phyloP scores from a whole-genome alignment of 2,329 filamentous ascomycete genomes.

The Neofusicoccum laricinum region DNA sequence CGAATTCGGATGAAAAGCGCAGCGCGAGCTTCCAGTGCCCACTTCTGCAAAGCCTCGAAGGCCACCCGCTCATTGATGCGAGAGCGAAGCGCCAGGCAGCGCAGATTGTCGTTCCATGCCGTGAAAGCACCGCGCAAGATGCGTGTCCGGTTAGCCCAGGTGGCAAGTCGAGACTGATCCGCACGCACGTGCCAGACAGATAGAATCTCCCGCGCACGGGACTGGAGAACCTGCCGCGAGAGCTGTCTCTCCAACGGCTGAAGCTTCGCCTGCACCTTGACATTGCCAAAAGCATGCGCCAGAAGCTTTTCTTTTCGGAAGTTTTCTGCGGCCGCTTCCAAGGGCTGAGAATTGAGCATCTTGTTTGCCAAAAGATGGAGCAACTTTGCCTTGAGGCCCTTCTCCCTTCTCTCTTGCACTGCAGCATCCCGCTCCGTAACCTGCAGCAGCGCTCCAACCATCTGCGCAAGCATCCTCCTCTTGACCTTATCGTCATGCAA shows the following conservation, averaged over 20 bases:
- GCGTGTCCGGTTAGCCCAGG: conserved; percentile 49
- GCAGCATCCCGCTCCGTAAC: conserved; percentile 27
- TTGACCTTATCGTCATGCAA: conserved; percentile 31
- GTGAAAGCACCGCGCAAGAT: conserved; percentile 58
- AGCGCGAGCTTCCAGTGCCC: conserved; percentile 53
- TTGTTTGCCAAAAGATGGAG: conserved; percentile 24
- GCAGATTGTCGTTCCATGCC: conserved; percentile 60
- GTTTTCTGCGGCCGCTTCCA: conserved; percentile 35
- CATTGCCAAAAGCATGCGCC: conserved; percentile 21
- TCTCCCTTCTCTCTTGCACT: conserved; percentile 21
- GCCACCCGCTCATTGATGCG: conserved; percentile 57
- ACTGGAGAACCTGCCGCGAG: conserved; percentile 40
- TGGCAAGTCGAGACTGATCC: conserved; percentile 45
- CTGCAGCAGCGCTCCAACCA: conserved; percentile 26
- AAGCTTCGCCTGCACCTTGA: background rate
- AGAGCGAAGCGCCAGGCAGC: conserved; percentile 50
- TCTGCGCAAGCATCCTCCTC: conserved; percentile 26
- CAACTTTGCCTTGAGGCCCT: conserved; percentile 26
- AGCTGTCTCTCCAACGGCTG: conserved; percentile 34
- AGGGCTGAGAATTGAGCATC: conserved; percentile 18
- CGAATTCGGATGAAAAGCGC: conserved; percentile 40
- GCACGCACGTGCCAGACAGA: conserved; percentile 48
- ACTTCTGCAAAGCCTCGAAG: conserved; percentile 58
- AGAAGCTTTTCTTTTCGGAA: conserved; percentile 29
- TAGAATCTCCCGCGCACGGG: conserved; percentile 33